phyloP scores from a whole-genome alignment of 73 alveolate genomes.

The Paramecium caudatum region DNA sequence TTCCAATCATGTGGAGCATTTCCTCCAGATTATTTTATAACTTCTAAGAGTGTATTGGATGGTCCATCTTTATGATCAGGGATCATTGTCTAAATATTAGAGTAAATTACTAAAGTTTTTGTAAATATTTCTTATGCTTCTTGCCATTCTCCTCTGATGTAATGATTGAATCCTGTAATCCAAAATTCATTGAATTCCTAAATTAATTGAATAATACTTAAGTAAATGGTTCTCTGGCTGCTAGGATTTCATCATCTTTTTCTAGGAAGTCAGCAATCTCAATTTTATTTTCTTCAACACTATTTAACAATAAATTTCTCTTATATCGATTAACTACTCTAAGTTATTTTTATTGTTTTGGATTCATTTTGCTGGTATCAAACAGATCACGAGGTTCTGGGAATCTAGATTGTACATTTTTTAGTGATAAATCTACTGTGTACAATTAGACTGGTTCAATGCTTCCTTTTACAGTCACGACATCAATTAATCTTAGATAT shows the following conservation, averaged over 20 bases:
- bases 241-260: constrained; percentile 85
- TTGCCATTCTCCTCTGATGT: constrained; percentile 92
- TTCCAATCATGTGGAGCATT: constrained; percentile 91
- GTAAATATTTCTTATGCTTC: constrained; percentile 85
- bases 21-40: constrained; percentile 74
- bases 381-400: constrained; percentile 25
- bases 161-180: constrained; percentile 85
- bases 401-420: constrained; percentile 59
- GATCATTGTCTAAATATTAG: constrained; percentile 42
- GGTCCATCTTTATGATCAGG: constrained; percentile 80
- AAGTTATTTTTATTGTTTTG: constrained; percentile 68
- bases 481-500: constrained; percentile 80
- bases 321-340: constrained; percentile 76
- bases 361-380: constrained; percentile 30
- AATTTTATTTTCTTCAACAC: constrained; percentile 61
- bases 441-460: constrained; percentile 79
- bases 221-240: constrained; percentile 82
- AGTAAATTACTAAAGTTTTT: constrained; percentile 78
- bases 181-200: constrained; percentile 85
- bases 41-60: constrained; percentile 75
- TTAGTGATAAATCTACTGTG: constrained; percentile 68
- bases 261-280: constrained; percentile 74
- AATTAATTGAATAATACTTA: not conserved
- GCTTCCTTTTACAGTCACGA: constrained; percentile 86
- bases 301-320: constrained; percentile 58